These are phyloP conservation scores for Fusarium equiseti DNA, from an alignment of 2,329 filamentous ascomycete genomes.

Conservation along the genomic window DNA sequence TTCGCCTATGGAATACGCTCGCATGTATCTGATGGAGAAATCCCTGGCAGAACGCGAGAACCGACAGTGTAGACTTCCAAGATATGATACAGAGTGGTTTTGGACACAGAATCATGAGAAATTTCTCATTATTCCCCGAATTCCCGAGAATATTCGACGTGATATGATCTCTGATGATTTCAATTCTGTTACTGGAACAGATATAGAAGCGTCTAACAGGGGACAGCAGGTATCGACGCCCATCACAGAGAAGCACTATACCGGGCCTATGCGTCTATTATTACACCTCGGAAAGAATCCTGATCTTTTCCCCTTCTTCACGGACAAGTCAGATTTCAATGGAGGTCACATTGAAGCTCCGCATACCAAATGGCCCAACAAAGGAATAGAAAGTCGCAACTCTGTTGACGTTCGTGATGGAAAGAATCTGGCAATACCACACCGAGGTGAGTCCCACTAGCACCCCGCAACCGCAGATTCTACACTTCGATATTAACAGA, in stretches of 20 bases:
- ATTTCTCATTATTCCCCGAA: conserved; percentile 53
- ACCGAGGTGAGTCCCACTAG: conserved; percentile 5
- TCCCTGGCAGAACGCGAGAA: conserved; percentile 46
- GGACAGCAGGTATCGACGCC: conserved; percentile 39
- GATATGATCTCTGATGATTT: background rate
- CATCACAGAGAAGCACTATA: conserved; percentile 9
- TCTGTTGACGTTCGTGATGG: background rate
- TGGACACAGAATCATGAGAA: conserved; percentile 54
- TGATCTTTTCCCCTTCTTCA: conserved; percentile 44
- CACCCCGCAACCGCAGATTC: too few relatives aligned
- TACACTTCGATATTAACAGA: background rate
- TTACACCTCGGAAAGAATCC: conserved; percentile 49
- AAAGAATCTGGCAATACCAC: background rate
- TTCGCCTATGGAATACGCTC: conserved; percentile 57
- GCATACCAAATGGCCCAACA: background rate
- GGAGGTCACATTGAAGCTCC: background rate
- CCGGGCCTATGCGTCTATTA: conserved; percentile 49
- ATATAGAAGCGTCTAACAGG: conserved; percentile 30
- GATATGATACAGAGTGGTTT: conserved; percentile 48
- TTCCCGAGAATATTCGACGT: conserved; percentile 48
- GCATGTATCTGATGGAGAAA: conserved; percentile 53
- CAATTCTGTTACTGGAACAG: background rate
- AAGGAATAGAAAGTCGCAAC: background rate
- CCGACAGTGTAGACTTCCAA: conserved; percentile 47
- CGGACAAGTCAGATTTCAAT: conserved; percentile 32